phyloP scores from a whole-genome alignment of 1,139 yeast genomes.

The Pichia sp. region DNA sequence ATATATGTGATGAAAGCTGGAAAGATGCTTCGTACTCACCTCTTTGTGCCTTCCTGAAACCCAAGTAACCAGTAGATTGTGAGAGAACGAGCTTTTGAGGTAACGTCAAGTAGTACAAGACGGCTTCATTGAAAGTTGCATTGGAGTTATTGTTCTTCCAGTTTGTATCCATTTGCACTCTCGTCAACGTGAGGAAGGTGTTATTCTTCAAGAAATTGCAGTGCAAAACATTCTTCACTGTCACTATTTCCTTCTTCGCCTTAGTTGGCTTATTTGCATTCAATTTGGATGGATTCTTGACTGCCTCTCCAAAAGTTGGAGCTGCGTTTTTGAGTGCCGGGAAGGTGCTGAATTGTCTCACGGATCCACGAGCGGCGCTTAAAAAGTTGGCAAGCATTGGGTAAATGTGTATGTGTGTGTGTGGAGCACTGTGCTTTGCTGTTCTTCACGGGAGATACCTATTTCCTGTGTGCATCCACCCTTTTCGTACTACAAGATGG shows the following conservation, averaged over 20 bases:
- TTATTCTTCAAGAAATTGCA: conserved; percentile 77
- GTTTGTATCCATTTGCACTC: conserved; percentile 60
- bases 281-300: conserved; percentile 11
- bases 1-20: conserved; percentile 72
- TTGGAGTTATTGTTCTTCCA: conserved; percentile 50
- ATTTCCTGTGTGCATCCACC: too few relatives aligned
- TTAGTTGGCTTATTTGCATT: conserved; percentile 7
- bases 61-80: conserved; percentile 65
- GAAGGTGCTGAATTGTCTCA: background rate
- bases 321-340: background rate
- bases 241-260: conserved; percentile 22
- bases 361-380: background rate
- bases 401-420: too few relatives aligned
- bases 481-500: too few relatives aligned
- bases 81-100: conserved; percentile 70
- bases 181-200: conserved; percentile 69
- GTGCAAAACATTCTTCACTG: conserved; percentile 60
- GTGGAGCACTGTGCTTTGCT: too few relatives aligned
- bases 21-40: conserved; percentile 95
- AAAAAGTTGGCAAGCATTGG: background rate
- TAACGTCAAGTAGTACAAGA: conserved; percentile 68
- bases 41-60: conserved; percentile 72
- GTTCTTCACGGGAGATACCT: too few relatives aligned
- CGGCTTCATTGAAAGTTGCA: conserved; percentile 63
- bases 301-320: conserved; percentile 23